phyloP scores from a whole-genome alignment of 192 early-diverging fungal genomes.

The Coemansia sp. region DNA sequence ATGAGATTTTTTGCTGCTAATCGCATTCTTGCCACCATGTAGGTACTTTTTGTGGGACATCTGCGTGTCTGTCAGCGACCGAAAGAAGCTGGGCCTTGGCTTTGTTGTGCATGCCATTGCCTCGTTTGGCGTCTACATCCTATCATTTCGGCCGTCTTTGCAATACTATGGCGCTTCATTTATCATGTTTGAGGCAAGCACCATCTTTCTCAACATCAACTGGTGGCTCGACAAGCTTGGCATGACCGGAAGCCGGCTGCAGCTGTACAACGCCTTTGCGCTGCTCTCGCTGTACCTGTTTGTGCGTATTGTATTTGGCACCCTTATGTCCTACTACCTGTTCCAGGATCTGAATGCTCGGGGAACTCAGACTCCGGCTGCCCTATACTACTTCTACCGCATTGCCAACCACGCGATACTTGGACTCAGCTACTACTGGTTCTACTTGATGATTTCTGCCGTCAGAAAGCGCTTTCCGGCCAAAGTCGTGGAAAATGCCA shows the following conservation, averaged over 20 bases:
- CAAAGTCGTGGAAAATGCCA: conserved; percentile 7
- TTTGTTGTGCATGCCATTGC: conserved; percentile 80
- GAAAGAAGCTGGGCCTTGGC: conserved; percentile 68
- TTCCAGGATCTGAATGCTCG: conserved; percentile 42
- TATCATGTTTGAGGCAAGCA: conserved; percentile 88
- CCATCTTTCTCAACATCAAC: conserved; percentile 87
- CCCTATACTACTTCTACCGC: conserved; percentile 49
- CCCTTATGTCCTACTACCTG: conserved; percentile 65
- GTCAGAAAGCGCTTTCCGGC: conserved; percentile 40
- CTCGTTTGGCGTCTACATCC: conserved; percentile 72
- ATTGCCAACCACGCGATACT: conserved; percentile 33
- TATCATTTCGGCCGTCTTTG: conserved; percentile 72
- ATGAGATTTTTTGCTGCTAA: background rate
- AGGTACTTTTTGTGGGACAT: conserved; percentile 96
- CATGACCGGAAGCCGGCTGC: conserved; percentile 71
- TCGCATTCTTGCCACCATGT: background rate
- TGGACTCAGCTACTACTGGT: conserved; percentile 54
- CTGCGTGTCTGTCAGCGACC: conserved; percentile 60
- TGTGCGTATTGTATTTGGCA: conserved; percentile 74
- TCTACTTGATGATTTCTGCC: conserved; percentile 48
- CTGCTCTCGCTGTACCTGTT: conserved; percentile 73
- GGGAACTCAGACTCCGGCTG: conserved; percentile 26
- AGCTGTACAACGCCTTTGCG: conserved; percentile 80
- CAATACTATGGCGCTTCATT: conserved; percentile 85
- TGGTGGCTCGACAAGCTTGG: conserved; percentile 90